These are phyloP conservation scores for Eudorina sp. DNA, from an alignment of 139 green algal species.

Conservation along the genomic window DNA sequence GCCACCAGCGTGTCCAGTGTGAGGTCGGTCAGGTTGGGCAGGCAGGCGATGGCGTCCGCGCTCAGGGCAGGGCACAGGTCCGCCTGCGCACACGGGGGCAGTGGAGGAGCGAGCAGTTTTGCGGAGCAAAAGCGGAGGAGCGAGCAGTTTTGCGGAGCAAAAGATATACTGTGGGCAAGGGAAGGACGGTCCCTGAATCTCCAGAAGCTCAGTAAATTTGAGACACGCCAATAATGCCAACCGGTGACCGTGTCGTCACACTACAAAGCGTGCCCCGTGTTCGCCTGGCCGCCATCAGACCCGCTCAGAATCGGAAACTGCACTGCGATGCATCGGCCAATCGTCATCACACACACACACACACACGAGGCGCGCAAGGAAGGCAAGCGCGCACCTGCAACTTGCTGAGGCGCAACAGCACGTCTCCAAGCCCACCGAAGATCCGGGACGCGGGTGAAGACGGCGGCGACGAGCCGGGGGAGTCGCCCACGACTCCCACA, in stretches of 20 bases:
- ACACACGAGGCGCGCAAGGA: not conserved
- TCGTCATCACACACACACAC: not conserved
- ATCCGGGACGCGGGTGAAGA: not conserved
- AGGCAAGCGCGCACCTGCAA: slow-evolving; percentile 3
- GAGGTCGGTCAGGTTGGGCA: slow-evolving; percentile 41
- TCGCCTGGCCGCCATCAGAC: too few species aligned
- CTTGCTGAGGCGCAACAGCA: slow-evolving; percentile 22
- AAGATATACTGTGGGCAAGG: too few species aligned
- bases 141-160: too few species aligned
- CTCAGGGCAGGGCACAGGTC: slow-evolving; percentile 32
- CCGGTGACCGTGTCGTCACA: too few species aligned
- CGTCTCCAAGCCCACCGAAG: slow-evolving; percentile 14
- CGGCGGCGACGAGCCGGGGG: not conserved
- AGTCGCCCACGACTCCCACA: not conserved
- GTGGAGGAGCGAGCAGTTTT: too few species aligned
- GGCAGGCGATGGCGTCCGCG: not conserved
- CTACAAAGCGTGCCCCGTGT: too few species aligned
- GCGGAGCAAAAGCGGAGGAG: too few species aligned
- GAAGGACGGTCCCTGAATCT: too few species aligned
- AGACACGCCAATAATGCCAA: too few species aligned
- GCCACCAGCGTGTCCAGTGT: slow-evolving; percentile 33
- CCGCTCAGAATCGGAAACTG: too few species aligned
- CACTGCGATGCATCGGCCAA: too few species aligned
- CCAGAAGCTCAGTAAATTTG: too few species aligned
- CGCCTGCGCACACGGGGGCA: not conserved